Percentiles rank a stretch among this genome's conserved stretches.
These are phyloP conservation scores for Arthrobotrys sphaeroides DNA, from an alignment of 2,329 filamentous ascomycete genomes.

Conservation along the genomic window DNA sequence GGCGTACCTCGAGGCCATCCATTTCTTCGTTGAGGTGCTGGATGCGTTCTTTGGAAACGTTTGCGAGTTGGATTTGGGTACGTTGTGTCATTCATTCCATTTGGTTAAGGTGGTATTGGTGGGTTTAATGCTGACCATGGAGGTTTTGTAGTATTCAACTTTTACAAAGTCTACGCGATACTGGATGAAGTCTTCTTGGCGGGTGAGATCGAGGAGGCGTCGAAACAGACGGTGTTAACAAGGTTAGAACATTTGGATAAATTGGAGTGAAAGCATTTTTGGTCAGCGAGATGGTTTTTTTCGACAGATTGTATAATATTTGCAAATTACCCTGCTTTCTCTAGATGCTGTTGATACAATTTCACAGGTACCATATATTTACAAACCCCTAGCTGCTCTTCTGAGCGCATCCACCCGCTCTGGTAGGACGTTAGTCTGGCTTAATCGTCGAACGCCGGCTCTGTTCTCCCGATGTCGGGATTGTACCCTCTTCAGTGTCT, in stretches of 20 bases:
- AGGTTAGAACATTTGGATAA: constrained; percentile 95
- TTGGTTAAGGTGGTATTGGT: not conserved
- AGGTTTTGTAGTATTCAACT: constrained; percentile 71
- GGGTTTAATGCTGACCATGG: no score
- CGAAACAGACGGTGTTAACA: constrained; percentile 96
- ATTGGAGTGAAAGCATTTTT: constrained; percentile 72
- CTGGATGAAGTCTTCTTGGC: constrained; percentile 97
- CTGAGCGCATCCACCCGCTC: constrained; percentile 31
- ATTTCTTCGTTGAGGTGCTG: constrained; percentile 99
- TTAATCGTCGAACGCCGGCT: constrained; percentile 35
- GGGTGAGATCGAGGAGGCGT: constrained; percentile 98
- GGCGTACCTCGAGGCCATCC: constrained; percentile 94
- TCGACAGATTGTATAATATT: no score
- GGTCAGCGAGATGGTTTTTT: not conserved
- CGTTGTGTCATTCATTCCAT: constrained; percentile 56
- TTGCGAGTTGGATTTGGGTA: constrained; percentile 85
- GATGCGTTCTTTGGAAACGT: constrained; percentile 99
- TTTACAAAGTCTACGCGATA: constrained; percentile 90
- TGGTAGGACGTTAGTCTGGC: constrained; percentile 33
- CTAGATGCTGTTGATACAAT: not conserved
- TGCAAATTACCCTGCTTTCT: not conserved
- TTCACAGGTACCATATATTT: not conserved
- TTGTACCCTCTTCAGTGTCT: constrained; percentile 35
- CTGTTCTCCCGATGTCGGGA: constrained; percentile 45
- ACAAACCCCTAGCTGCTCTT: constrained; percentile 30